phyloP scores from a whole-genome alignment of 768 basidiomycete species.

The Hysterangium stoloniferum region DNA sequence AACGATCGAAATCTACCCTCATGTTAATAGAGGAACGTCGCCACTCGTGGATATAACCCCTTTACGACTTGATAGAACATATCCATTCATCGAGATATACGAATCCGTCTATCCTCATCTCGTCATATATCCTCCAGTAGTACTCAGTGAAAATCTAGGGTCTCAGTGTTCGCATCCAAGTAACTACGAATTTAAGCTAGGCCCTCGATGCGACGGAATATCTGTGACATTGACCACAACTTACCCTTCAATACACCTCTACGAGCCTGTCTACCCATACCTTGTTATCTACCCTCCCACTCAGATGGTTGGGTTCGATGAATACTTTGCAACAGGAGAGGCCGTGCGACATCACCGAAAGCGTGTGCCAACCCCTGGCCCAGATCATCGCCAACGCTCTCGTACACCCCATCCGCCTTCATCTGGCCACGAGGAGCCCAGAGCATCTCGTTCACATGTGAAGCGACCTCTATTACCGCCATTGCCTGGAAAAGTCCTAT shows the following conservation, averaged over 20 bases:
- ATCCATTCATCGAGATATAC: constrained; percentile 29
- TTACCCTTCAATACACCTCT: neutral
- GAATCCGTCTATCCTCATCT: constrained; percentile 18
- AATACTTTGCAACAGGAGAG: neutral
- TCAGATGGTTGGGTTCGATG: neutral
- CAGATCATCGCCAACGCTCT: neutral
- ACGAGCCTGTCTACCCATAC: constrained; percentile 16
- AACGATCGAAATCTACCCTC: constrained; percentile 21
- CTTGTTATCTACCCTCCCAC: constrained; percentile 21
- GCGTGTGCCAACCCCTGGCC: neutral
- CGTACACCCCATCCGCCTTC: too few relatives aligned
- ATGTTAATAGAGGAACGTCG: constrained; percentile 1
- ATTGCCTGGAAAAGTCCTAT: too few relatives aligned
- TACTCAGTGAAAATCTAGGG: too few relatives aligned
- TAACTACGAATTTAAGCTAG: too few relatives aligned
- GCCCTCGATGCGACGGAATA: neutral
- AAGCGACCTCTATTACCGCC: too few relatives aligned
- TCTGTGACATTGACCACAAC: neutral
- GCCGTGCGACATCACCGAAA: neutral
- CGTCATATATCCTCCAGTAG: constrained; percentile 23
- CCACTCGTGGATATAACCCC: neutral
- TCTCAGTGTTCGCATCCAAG: too few relatives aligned
- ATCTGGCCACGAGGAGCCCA: neutral
- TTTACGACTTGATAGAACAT: constrained; percentile 10
- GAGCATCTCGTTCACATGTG: neutral